phyloP scores from a whole-genome alignment of 2,329 filamentous ascomycete genomes.

The Beauveria caledonica region DNA sequence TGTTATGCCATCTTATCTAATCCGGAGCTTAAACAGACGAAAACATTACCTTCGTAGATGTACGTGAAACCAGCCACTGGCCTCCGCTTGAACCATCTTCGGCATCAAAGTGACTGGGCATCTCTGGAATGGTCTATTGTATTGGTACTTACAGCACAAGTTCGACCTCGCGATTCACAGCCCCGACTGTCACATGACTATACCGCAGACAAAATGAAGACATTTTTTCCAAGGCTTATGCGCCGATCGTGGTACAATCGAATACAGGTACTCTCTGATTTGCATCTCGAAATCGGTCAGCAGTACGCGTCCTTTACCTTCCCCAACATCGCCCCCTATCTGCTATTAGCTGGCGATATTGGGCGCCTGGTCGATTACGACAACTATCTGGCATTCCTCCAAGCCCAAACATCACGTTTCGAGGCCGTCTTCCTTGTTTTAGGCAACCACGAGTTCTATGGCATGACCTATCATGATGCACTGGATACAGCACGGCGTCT shows the following conservation, averaged over 20 bases:
- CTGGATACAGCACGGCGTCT: conserved; percentile 26
- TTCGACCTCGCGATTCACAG: no score
- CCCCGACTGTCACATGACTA: no score
- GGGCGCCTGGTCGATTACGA: conserved; percentile 40
- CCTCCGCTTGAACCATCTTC: no score
- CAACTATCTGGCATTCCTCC: conserved; percentile 35
- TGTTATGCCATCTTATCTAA: no score
- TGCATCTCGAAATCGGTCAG: conserved; percentile 32
- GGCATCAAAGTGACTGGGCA: no score
- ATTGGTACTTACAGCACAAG: background rate
- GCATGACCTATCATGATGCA: conserved; percentile 22
- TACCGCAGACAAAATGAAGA: conserved; percentile 7
- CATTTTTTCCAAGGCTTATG: conserved; percentile 14
- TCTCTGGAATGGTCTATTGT: no score
- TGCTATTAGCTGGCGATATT: conserved; percentile 43
- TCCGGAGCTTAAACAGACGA: no score
- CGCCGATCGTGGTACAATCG: background rate
- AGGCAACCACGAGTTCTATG: conserved; percentile 47
- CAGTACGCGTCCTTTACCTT: conserved; percentile 29
- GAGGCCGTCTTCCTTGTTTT: conserved; percentile 39
- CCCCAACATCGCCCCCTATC: conserved; percentile 23
- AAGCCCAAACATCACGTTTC: conserved; percentile 32
- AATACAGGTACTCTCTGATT: conserved; percentile 30
- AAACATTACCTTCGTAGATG: no score
- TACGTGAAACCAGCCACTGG: no score